phyloP scores from a whole-genome alignment of 257 asterid genomes.

The Mitragyna speciosa region DNA sequence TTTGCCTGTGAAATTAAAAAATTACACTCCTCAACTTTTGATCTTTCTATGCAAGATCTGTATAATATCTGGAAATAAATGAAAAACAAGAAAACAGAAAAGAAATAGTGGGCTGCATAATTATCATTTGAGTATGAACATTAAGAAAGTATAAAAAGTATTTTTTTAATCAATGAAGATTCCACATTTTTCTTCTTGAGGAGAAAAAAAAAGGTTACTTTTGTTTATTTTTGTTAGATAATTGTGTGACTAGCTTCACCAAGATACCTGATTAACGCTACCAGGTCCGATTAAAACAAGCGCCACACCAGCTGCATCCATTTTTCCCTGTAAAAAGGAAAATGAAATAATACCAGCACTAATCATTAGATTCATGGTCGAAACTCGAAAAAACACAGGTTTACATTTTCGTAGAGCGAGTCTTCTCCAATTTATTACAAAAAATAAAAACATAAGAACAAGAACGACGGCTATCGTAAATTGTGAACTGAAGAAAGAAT shows the following conservation, averaged over 20 bases:
- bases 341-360: neutral
- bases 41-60: neutral
- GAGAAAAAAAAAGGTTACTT: too few relatives aligned
- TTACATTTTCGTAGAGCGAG: neutral
- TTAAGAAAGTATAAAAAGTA: neutral
- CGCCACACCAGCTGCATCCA: conserved; percentile 92
- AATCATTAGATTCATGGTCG: neutral
- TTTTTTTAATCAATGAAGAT: neutral
- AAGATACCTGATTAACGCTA: conserved; percentile 77
- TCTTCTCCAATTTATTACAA: too few relatives aligned
- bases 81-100: neutral
- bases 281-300: conserved; percentile 97
- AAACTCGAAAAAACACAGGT: neutral
- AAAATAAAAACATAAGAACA: neutral
- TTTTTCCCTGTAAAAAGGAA: conserved; percentile 60
- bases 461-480: neutral
- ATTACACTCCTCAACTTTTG: neutral
- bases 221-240: too few relatives aligned
- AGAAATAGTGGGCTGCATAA: neutral
- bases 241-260: conserved; percentile 7
- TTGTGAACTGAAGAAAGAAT: neutral
- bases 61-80: neutral
- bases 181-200: neutral
- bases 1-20: conserved; percentile 60
- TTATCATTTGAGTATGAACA: neutral